Evolutionary conservation across 768 basidiomycete species (phyloP).

Genomic region (Psilocybe cubensis): DNA sequence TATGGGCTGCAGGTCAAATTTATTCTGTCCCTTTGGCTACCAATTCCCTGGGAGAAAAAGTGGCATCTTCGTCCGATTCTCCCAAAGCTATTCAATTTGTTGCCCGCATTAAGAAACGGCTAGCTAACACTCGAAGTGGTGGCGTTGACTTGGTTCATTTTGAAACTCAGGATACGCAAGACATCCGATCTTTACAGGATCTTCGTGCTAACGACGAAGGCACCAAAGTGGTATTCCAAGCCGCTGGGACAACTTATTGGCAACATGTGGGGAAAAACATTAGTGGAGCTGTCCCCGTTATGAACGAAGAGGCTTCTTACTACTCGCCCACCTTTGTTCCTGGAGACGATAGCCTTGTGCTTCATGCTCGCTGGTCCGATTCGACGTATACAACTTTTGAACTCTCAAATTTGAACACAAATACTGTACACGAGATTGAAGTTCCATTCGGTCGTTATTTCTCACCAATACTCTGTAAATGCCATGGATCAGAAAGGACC

Average conservation of each 20-base stretch:
- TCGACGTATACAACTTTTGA: conserved; percentile 65
- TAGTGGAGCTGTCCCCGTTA: conserved; percentile 47
- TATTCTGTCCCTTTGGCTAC: conserved; percentile 57
- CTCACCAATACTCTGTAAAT: conserved; percentile 57
- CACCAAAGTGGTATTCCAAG: conserved; percentile 61
- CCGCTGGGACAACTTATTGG: conserved; percentile 61
- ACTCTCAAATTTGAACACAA: conserved; percentile 54
- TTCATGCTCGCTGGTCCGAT: conserved; percentile 76
- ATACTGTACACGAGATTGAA: conserved; percentile 47
- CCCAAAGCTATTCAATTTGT: conserved; percentile 59
- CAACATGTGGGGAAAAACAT: conserved; percentile 42
- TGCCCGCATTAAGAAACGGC: conserved; percentile 63
- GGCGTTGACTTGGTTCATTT: conserved; percentile 52
- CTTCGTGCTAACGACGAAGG: conserved; percentile 61
- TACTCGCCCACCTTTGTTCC: conserved; percentile 73
- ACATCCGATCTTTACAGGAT: conserved; percentile 66
- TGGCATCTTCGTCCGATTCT: conserved; percentile 34
- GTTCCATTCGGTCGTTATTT: conserved; percentile 72
- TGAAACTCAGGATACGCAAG: conserved; percentile 57
- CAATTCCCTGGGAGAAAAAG: conserved; percentile 58
- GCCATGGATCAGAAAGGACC: conserved; percentile 41
- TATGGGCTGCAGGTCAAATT: conserved; percentile 78
- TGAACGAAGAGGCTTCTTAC: conserved; percentile 52
- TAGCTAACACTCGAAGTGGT: conserved; percentile 63
- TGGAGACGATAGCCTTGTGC: conserved; percentile 48